Base-by-base conservation (phyloP, 2,329 filamentous ascomycete genomes). In the Scytalidium lignicola region DNA sequence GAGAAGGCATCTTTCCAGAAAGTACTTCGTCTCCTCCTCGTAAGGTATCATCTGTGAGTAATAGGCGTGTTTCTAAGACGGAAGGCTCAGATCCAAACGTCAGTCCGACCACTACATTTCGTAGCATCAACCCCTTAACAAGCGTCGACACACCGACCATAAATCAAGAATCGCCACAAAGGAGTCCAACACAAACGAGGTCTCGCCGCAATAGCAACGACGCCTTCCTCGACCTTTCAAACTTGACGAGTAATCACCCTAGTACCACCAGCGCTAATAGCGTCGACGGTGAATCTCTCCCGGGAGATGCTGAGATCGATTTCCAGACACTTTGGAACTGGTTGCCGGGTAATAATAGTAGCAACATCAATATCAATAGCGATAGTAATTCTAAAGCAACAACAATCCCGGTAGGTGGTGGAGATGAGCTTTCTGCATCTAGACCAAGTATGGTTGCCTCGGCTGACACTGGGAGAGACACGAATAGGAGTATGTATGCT, bases 241-340 rank as follows among this genome's bases (percentile, higher is more conserved):
- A 46, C 9, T 43, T 49, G 5, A 29, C 48, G 15, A 51, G 43
- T 29, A 32, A 53, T 42, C 22, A 9, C 10, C n/a, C 32, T 13
- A 17, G 32, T 17, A n/a, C 32, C 15, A 3, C 13, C 10, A 23
- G 37, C 8, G 19, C 21, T 19, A 28, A 20, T 17, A 47, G 49
- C 32, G 41, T 29, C 15, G 52, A 55, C 17, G 50, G 47, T 3
- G 54, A 54, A 15, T 54, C 48, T 13, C n/a, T 52, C 12, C 32
- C 32, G 12, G 51, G 49, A 23, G 56, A 57, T 7, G 54, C 43
- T n/a, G 57, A 59, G 40, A 53, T 59, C n/a, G 57, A 59, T 29
- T 58, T 59, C 28, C 54, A 57, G n/a, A 20, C 43, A 2, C 23
- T 59, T 19, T 59, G 55, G 55, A 53, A 56, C 13, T 58, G 54